Conservation (phyloP, 441 rosid species). For the Manihot esculenta region DNA sequence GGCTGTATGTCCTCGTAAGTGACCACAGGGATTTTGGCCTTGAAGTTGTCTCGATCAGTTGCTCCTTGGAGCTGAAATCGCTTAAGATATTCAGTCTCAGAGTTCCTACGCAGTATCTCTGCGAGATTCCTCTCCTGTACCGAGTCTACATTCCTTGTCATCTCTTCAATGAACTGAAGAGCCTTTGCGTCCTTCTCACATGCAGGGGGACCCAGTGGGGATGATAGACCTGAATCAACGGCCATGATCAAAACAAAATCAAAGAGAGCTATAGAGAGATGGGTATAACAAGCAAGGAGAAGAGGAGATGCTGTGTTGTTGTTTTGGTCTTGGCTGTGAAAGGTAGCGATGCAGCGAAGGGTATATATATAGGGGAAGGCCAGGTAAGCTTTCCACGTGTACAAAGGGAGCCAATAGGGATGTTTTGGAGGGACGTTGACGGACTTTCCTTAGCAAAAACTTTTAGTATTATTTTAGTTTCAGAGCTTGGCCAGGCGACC, state of each 20-base stretch:
- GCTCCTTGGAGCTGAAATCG: conserved; percentile 58
- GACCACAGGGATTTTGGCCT: conserved; percentile 65
- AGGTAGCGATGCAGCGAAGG: not conserved
- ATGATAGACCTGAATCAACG: conserved; percentile 57
- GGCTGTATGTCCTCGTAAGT: conserved; percentile 86
- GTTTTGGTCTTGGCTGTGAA: not conserved
- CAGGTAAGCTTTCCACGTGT: conserved; percentile 3
- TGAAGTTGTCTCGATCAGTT: conserved; percentile 65
- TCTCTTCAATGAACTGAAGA: conserved; percentile 71
- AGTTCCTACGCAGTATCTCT: conserved; percentile 66
- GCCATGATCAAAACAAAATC: conserved; percentile 45
- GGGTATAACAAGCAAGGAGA: no score
- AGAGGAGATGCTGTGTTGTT: not conserved
- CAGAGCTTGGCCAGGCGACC: conserved; percentile 9
- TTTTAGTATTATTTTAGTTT: conserved; percentile 5
- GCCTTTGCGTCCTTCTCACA: conserved; percentile 77
- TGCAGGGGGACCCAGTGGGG: conserved; percentile 71
- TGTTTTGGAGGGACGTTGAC: not conserved
- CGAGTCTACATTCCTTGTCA: conserved; percentile 58
- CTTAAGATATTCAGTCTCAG: conserved; percentile 67
- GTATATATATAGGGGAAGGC: conserved; percentile 12
- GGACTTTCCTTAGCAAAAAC: not conserved
- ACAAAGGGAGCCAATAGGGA: not conserved
- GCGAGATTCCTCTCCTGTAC: conserved; percentile 60
- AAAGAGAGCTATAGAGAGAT: not conserved